Percentiles rank a stretch among this genome's conserved stretches.
These are phyloP conservation scores for Alternaria brassicicola DNA, from an alignment of 2,329 filamentous ascomycete genomes.

Conservation along the genomic window DNA sequence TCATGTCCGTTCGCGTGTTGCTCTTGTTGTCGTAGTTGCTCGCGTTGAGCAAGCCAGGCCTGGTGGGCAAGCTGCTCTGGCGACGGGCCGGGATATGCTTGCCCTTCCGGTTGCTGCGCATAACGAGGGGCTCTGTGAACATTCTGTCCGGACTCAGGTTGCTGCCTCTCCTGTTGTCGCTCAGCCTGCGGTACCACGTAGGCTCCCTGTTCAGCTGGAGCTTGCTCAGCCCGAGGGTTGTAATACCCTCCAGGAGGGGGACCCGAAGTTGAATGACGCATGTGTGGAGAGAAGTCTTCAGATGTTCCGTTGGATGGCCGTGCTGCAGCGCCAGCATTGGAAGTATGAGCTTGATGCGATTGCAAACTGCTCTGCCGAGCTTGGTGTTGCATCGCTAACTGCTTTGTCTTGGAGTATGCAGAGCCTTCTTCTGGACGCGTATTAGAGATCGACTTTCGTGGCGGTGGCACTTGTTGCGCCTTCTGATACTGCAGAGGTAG, in stretches of 20 bases:
- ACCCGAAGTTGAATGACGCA: conserved; percentile 14
- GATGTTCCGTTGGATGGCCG: conserved; percentile 1
- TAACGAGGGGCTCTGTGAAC: conserved; percentile 1
- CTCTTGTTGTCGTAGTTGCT: conserved; percentile 12
- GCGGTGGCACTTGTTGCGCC: conserved; percentile 7
- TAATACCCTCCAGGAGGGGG: conserved; percentile 34
- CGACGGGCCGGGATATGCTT: conserved; percentile 1
- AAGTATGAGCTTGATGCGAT: conserved; percentile 10
- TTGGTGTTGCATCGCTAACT: conserved; percentile 30
- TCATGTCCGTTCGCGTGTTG: neutral
- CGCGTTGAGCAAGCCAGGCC: conserved; percentile 8
- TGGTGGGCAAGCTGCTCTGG: conserved; percentile 3
- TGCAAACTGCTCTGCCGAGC: conserved; percentile 13
- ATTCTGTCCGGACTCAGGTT: neutral
- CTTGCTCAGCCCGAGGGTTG: conserved; percentile 23
- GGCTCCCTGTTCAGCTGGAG: conserved; percentile 19
- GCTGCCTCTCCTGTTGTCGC: conserved; percentile 5
- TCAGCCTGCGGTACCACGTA: conserved; percentile 15
- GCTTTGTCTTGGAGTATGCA: conserved; percentile 32
- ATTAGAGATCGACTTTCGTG: conserved; percentile 12
- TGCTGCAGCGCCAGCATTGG: conserved; percentile 5
- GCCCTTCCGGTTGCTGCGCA: conserved; percentile 12
- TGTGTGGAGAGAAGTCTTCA: conserved; percentile 13
- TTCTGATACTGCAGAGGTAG: conserved; percentile 17
- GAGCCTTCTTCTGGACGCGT: conserved; percentile 21